Base-by-base conservation (phyloP, 129 eudicot species). In the Chrysanthemum seticuspe region DNA sequence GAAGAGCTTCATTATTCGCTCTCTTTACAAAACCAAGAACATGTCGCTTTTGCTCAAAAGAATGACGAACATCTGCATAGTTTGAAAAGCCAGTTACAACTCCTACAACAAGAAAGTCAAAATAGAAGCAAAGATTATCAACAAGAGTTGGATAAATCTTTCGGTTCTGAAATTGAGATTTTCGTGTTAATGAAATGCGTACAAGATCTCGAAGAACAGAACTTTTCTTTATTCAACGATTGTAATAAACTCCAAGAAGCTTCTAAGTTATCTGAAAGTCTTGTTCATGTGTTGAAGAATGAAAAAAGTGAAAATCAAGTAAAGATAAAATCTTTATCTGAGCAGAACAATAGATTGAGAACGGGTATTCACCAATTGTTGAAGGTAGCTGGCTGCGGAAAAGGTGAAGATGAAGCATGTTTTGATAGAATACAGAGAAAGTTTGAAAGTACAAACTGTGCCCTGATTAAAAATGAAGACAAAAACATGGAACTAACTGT, bases 1-100 rank as follows among this genome's bases (percentile, higher is more conserved):
- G 89, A 88, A 70, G 86, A 86, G 78, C 70, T 95, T 55, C 82
- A 83, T 68, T 56, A 72, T 48, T 85, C 82, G 9, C 64, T 91
- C 72, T 94, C 84, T 64, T 76, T 69, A 61, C 89, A 95, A 82
- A 82, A 82, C 73, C 79, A 82, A 79, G 89, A 90, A 57, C 91
- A 88, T 68, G 81, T 67, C 44, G 72, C 40, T 49, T 85, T 82
- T 69, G 70, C 76, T 29, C 71, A 82, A 68, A 67, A 72, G 74
- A 85, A 65, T 3, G 74, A 81, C 71, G 36, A 70, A 27, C 76
- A 73, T 1, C 62, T 94, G 76, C 77, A 70, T 72, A 64, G 76
- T 25, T 14, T 90, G 72, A 76, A 82, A 74, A 65, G 74, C 77
- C 81, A 83, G 84, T 67, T 88, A 74, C 71, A 52, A 25, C 64